Percentiles rank a stretch among this genome's conserved stretches.
These are phyloP conservation scores for Populus hybrid DNA, from an alignment of 441 rosid species.

Conservation along the genomic window DNA sequence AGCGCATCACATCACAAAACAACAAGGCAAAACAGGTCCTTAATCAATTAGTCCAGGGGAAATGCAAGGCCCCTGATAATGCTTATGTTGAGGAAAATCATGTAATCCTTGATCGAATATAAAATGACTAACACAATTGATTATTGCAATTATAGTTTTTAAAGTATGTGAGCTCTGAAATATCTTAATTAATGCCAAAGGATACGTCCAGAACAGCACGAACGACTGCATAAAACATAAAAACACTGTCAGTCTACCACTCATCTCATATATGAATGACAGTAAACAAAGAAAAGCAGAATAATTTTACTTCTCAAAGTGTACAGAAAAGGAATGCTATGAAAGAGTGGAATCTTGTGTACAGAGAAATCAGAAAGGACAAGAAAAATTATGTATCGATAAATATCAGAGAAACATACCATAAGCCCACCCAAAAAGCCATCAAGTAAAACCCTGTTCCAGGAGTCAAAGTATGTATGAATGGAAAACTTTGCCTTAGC, in stretches of 20 bases:
- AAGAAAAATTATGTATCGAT: neutral
- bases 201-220: constrained; percentile 99
- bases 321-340: neutral
- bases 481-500: constrained; percentile 84
- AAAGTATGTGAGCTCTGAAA: neutral
- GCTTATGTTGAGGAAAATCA: neutral
- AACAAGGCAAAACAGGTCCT: neutral
- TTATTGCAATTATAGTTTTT: neutral
- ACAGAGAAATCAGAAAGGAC: neutral
- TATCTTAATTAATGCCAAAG: constrained; percentile 34
- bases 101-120: neutral
- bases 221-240: constrained; percentile 70
- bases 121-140: neutral
- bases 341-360: neutral
- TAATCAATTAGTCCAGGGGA: neutral
- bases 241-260: constrained; percentile 3
- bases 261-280: neutral
- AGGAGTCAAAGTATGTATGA: constrained; percentile 70
- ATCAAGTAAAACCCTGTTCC: constrained; percentile 73
- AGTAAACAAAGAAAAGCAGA: neutral
- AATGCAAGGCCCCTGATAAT: neutral
- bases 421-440: constrained; percentile 89
- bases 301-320: neutral
- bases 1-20: neutral
- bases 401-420: constrained; percentile 45